Conservation (phyloP, 441 rosid species). For the Gossypium schwendimanii region DNA sequence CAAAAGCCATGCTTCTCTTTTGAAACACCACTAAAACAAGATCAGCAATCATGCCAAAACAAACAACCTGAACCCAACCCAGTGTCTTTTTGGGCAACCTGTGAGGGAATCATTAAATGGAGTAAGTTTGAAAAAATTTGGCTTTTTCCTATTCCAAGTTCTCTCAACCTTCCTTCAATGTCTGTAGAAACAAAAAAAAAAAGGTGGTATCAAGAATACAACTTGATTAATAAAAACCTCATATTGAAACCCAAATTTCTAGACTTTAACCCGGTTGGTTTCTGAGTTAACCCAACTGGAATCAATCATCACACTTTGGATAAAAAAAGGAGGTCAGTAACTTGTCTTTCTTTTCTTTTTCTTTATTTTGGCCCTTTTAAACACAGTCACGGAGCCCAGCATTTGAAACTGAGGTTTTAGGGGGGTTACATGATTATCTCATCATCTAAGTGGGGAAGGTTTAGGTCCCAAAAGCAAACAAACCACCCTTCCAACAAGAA, state of each 20-base stretch:
- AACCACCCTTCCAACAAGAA: constrained; percentile 14
- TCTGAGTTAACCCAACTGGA: constrained; percentile 44
- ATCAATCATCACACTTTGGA: constrained; percentile 41
- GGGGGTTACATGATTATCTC: constrained; percentile 65
- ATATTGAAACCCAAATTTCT: constrained; percentile 18
- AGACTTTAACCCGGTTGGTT: constrained; percentile 38
- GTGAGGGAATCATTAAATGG: constrained; percentile 47
- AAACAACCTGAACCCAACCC: constrained; percentile 39
- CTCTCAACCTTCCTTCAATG: constrained; percentile 18
- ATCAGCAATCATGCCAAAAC: constrained; percentile 43
- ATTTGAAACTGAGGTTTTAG: constrained; percentile 29
- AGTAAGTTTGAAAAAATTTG: constrained; percentile 26
- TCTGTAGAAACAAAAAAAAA: constrained; percentile 30
- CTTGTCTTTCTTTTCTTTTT: constrained; percentile 5
- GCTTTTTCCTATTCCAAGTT: constrained; percentile 28
- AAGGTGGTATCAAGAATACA: constrained; percentile 26
- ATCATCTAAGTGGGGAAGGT: constrained; percentile 64
- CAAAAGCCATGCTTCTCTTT: constrained; percentile 20
- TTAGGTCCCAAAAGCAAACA: constrained; percentile 37
- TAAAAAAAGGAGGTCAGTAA: constrained; percentile 8
- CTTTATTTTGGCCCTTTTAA: not conserved
- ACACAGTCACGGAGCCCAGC: constrained; percentile 21
- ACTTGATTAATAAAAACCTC: constrained; percentile 33
- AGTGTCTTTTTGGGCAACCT: constrained; percentile 34
- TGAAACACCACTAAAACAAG: constrained; percentile 19